Evolutionary conservation across 441 rosid species (phyloP).

Genomic region (Theobroma grandiflorum): DNA sequence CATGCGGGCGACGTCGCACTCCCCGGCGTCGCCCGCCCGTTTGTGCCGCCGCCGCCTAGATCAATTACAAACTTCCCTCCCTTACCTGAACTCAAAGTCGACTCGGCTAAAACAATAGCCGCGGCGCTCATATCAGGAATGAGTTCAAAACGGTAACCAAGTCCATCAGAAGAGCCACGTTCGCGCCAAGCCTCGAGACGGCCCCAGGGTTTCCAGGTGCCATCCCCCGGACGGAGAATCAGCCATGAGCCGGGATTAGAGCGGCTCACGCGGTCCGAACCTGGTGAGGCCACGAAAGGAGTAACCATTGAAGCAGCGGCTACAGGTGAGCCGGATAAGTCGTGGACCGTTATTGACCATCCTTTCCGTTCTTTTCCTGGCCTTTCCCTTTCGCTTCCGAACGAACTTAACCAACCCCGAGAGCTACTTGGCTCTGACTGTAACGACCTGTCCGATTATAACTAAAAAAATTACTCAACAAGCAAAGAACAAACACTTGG

Average conservation of each 20-base stretch:
- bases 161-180: conserved; percentile 70
- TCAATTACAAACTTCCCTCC: conserved; percentile 85
- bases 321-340: conserved; percentile 86
- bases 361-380: conserved; percentile 85
- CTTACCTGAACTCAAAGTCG: conserved; percentile 61
- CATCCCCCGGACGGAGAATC: conserved; percentile 80
- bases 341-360: conserved; percentile 91
- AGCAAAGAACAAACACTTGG: background rate
- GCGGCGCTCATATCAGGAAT: conserved; percentile 71
- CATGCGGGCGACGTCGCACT: conserved; percentile 59
- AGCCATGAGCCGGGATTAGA: conserved; percentile 95
- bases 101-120: conserved; percentile 74
- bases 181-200: conserved; percentile 95
- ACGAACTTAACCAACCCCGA: conserved; percentile 75
- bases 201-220: conserved; percentile 97
- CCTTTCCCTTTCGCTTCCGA: conserved; percentile 82
- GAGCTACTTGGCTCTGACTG: conserved; percentile 57
- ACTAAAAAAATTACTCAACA: conserved; percentile 8
- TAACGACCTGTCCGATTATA: conserved; percentile 58
- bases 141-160: conserved; percentile 83
- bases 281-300: conserved; percentile 91
- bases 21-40: conserved; percentile 43
- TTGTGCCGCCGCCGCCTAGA: conserved; percentile 33
- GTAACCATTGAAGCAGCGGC: conserved; percentile 91
- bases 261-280: conserved; percentile 87